Percentiles rank a stretch among this genome's conserved stretches.
Evolutionary conservation across 768 basidiomycete genomes (phyloP).

Genomic region (Agaricus bisporus): DNA sequence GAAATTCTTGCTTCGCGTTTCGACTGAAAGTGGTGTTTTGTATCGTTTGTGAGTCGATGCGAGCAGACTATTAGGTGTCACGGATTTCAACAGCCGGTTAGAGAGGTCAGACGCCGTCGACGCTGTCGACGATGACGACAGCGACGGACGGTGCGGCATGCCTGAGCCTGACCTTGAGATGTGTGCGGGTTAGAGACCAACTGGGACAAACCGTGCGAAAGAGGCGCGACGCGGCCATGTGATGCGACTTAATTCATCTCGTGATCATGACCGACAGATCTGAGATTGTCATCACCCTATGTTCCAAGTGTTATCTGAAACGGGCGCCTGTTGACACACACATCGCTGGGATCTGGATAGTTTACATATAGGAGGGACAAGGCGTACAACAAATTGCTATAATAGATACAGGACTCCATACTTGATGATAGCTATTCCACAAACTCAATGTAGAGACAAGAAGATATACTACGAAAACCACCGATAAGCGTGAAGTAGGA

Average conservation of each 20-base stretch:
- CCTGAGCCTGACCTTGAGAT: neutral
- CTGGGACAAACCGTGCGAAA: slow-evolving; percentile 6
- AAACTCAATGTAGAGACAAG: no score
- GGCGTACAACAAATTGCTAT: no score
- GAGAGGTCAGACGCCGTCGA: slow-evolving; percentile 21
- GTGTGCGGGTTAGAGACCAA: neutral
- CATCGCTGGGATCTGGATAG: no score
- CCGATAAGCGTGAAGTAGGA: no score
- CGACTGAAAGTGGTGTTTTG: slow-evolving; percentile 54
- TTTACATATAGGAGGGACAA: no score
- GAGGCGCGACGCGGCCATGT: slow-evolving; percentile 3
- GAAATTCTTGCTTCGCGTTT: slow-evolving; percentile 24
- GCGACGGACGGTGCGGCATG: no score
- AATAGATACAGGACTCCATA: no score
- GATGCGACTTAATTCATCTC: neutral
- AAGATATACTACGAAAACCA: no score
- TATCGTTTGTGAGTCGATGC: slow-evolving; percentile 56
- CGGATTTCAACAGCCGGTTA: slow-evolving; percentile 24
- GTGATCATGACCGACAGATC: neutral
- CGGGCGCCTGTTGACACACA: no score
- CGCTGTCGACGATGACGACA: slow-evolving; percentile 12
- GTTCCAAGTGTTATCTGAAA: no score
- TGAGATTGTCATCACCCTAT: no score
- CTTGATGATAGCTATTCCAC: no score
- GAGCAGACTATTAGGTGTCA: slow-evolving; percentile 23